phyloP scores from a whole-genome alignment of 2,329 filamentous ascomycete species.

The Colletotrichum sp. region DNA sequence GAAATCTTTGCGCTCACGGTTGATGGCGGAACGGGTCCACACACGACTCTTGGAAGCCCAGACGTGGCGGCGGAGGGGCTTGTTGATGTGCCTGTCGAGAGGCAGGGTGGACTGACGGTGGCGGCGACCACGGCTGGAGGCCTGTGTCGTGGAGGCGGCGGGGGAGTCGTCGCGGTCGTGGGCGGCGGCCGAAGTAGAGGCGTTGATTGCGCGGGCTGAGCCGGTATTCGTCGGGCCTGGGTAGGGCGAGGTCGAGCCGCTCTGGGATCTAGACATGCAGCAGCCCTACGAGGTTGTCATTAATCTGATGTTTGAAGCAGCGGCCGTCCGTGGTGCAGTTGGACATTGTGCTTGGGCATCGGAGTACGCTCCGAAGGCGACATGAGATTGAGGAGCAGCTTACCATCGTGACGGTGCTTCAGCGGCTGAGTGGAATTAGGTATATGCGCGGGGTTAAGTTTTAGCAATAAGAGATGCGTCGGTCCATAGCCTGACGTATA shows the following conservation, averaged over 20 bases:
- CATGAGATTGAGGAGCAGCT: not conserved
- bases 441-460: not conserved
- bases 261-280: slow-evolving; percentile 59
- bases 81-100: slow-evolving; percentile 71
- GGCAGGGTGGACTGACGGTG: slow-evolving; percentile 44
- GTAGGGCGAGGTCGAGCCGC: slow-evolving; percentile 57
- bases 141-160: slow-evolving; percentile 3
- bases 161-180: slow-evolving; percentile 25
- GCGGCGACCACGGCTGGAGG: slow-evolving; percentile 29
- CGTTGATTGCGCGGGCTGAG: slow-evolving; percentile 60
- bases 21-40: slow-evolving; percentile 75
- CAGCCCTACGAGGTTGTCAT: slow-evolving; percentile 54
- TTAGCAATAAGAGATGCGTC: not conserved
- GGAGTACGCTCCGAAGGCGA: not conserved
- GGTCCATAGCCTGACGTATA: slow-evolving; percentile 9
- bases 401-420: slow-evolving; percentile 4
- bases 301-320: not conserved
- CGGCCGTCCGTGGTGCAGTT: not conserved
- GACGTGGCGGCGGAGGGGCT: slow-evolving; percentile 67
- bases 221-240: slow-evolving; percentile 53
- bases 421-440: not conserved
- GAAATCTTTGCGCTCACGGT: slow-evolving; percentile 78
- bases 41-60: slow-evolving; percentile 68
- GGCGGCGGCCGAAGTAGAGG: slow-evolving; percentile 30
- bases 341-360: not conserved